Conservation (phyloP, 1,284 basidiomycete species). For the Ustilago curta region DNA sequence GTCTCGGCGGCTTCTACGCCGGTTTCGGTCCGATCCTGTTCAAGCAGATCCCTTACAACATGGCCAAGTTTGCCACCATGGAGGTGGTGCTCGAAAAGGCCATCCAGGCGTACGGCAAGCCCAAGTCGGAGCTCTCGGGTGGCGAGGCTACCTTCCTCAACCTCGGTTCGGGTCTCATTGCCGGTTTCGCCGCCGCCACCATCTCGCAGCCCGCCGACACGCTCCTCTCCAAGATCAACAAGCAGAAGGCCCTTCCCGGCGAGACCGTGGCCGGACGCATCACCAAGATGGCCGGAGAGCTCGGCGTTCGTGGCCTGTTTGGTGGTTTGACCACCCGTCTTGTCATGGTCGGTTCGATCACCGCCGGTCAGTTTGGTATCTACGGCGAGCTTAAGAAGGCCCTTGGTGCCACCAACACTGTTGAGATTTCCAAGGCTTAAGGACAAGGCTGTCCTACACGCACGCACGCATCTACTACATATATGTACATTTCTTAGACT, state of each 20-base stretch:
- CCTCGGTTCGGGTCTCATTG: constrained; percentile 68
- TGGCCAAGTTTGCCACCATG: constrained; percentile 72
- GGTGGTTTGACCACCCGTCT: constrained; percentile 71
- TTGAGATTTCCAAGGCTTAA: constrained; percentile 64
- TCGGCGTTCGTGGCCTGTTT: constrained; percentile 73
- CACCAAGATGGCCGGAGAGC: constrained; percentile 71
- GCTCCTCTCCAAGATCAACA: constrained; percentile 74
- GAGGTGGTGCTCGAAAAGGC: constrained; percentile 71
- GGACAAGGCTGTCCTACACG: too few species aligned
- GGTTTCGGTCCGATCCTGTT: constrained; percentile 71
- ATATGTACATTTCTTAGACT: constrained; percentile 7
- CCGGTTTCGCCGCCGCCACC: constrained; percentile 68
- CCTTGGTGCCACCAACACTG: constrained; percentile 72
- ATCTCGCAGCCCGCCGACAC: constrained; percentile 70
- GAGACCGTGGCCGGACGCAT: constrained; percentile 73
- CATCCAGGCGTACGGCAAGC: constrained; percentile 71
- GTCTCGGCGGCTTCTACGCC: constrained; percentile 69
- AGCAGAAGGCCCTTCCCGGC: constrained; percentile 74
- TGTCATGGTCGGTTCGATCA: constrained; percentile 72
- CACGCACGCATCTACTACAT: neutral
- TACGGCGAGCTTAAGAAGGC: constrained; percentile 73
- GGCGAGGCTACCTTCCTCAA: constrained; percentile 62
- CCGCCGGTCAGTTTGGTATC: constrained; percentile 72
- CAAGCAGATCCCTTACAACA: constrained; percentile 70
- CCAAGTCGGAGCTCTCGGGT: constrained; percentile 71